Conservation (phyloP, 352 stramenopile genomes). For the Globisporangium polare region DNA sequence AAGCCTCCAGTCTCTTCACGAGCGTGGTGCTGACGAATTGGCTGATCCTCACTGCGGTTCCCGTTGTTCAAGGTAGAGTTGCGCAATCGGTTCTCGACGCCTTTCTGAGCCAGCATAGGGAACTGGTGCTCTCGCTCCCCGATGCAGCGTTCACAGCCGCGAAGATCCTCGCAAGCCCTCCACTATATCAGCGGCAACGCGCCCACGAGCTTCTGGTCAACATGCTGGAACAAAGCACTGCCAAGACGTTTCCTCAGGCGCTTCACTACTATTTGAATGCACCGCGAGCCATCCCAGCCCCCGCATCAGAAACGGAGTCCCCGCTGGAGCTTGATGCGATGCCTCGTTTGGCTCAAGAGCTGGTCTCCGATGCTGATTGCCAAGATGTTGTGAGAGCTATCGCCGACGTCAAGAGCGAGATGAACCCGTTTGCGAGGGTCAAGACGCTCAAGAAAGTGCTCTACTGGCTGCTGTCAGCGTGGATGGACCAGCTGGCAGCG, state of each 20-base stretch:
- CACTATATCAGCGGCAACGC: background rate
- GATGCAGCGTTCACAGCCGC: constrained; percentile 12
- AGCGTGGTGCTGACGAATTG: constrained; percentile 14
- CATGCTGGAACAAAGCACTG: constrained; percentile 7
- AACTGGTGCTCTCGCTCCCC: background rate
- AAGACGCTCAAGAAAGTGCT: constrained; percentile 30
- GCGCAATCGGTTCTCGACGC: background rate
- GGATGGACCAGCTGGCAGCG: constrained; percentile 35
- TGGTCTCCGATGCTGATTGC: constrained; percentile 19
- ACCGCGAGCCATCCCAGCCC: background rate
- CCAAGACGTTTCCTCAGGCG: constrained; percentile 6
- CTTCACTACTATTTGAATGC: constrained; percentile 15
- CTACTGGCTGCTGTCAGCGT: constrained; percentile 26
- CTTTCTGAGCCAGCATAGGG: constrained; percentile 2
- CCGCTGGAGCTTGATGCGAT: constrained; percentile 19
- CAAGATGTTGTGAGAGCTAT: constrained; percentile 23
- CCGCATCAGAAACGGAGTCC: background rate
- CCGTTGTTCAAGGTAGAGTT: background rate
- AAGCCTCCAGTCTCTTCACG: background rate
- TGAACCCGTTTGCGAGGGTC: constrained; percentile 28
- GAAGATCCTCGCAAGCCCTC: background rate
- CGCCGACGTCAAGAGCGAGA: constrained; percentile 23
- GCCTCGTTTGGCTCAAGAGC: constrained; percentile 20
- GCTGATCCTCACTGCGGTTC: constrained; percentile 7
- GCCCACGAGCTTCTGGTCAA: constrained; percentile 4